Percentiles rank a stretch among this genome's conserved stretches.
Conservation (phyloP, 2,329 filamentous ascomycete species). For the Epichloe sylvatica region DNA sequence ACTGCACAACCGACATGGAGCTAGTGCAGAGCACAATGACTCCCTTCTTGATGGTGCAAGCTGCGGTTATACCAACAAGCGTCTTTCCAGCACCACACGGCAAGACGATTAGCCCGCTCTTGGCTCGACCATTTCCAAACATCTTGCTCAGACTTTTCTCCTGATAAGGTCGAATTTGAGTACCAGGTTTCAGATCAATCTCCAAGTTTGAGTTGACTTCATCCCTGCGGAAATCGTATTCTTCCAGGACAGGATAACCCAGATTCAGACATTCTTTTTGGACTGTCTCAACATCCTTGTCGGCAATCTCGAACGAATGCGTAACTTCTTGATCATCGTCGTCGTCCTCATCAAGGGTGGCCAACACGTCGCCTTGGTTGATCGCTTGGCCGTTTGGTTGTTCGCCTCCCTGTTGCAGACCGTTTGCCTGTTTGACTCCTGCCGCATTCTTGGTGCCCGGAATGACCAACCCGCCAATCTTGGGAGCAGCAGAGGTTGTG, state of each 20-base stretch:
- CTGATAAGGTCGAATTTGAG: conserved; percentile 87
- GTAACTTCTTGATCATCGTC: conserved; percentile 82
- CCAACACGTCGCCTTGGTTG: conserved; percentile 55
- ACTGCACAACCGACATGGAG: conserved; percentile 95
- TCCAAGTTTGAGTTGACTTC: conserved; percentile 79
- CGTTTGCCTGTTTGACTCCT: conserved; percentile 60
- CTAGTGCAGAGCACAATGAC: conserved; percentile 91
- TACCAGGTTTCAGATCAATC: conserved; percentile 80
- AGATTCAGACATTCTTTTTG: conserved; percentile 83
- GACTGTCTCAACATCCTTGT: conserved; percentile 69
- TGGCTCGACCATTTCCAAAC: conserved; percentile 95
- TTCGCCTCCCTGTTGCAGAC: conserved; percentile 19
- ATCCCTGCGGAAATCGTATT: conserved; percentile 95
- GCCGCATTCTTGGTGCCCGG: conserved; percentile 89
- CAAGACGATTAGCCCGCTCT: conserved; percentile 93
- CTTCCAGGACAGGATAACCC: conserved; percentile 77
- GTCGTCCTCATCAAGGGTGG: conserved; percentile 65
- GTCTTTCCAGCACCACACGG: conserved; percentile 97
- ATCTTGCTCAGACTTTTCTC: conserved; percentile 97
- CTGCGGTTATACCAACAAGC: conserved; percentile 92
- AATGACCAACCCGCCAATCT: conserved; percentile 78
- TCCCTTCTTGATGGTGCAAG: conserved; percentile 94
- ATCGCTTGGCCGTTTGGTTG: conserved; percentile 33
- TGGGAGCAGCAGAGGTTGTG: conserved; percentile 68
- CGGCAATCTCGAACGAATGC: conserved; percentile 83